Percentiles rank a stretch among this genome's conserved stretches.
These are phyloP conservation scores for Elsinoe perseae DNA, from an alignment of 2,329 filamentous ascomycete genomes.

Conservation along the genomic window DNA sequence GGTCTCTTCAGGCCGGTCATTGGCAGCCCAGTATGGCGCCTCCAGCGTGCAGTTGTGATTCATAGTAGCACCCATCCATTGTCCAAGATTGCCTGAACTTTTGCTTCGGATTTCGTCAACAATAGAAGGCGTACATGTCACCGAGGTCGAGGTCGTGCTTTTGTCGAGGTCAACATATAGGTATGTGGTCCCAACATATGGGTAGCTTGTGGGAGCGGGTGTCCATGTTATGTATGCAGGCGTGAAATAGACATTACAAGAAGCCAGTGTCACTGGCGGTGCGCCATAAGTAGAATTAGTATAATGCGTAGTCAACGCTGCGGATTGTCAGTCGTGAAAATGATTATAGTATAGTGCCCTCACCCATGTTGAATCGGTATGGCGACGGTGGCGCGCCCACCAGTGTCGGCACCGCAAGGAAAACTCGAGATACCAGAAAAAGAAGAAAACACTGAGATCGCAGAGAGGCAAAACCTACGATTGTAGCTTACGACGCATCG, in stretches of 20 bases:
- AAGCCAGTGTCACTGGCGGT: neutral
- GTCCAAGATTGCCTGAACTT: neutral
- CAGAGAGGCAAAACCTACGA: neutral
- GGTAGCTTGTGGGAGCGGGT: neutral
- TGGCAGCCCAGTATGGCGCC: neutral
- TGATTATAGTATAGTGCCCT: neutral
- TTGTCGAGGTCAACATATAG: neutral
- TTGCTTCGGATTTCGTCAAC: neutral
- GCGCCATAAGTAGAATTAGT: neutral
- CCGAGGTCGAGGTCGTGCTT: neutral
- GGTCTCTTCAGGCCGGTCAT: neutral
- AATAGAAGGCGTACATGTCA: conserved; percentile 6
- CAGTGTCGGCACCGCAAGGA: no score
- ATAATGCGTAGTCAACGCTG: neutral
- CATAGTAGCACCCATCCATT: neutral
- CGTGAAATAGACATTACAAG: neutral
- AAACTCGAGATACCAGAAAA: neutral
- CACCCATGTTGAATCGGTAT: neutral
- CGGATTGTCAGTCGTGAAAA: neutral
- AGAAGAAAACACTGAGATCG: neutral
- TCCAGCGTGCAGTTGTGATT: neutral
- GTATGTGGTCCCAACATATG: neutral
- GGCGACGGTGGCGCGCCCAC: no score
- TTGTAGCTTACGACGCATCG: neutral
- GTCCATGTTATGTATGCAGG: neutral